Evolutionary conservation across 768 basidiomycete genomes (phyloP).

Genomic region (Tricholoma hemisulphureum): DNA sequence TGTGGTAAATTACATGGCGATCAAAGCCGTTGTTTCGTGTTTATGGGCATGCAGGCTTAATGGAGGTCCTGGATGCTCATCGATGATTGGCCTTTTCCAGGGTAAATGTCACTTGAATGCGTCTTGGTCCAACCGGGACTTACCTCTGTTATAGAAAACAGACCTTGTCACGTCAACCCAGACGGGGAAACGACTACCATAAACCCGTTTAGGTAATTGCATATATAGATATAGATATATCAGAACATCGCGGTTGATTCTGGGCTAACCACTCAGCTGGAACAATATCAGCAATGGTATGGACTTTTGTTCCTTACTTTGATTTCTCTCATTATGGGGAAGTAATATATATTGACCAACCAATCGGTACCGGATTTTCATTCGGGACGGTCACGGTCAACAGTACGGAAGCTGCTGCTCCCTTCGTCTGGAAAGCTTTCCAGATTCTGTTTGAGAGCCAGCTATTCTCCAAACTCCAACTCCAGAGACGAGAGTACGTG

Average conservation of each 20-base stretch:
- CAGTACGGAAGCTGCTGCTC: conserved; percentile 54
- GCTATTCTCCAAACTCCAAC: conserved; percentile 51
- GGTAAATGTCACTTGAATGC: conserved; percentile 31
- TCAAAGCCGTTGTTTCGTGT: background rate
- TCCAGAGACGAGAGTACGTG: conserved; percentile 51
- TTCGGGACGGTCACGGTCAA: conserved; percentile 58
- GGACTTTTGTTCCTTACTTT: conserved; percentile 13
- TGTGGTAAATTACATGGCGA: conserved; percentile 47
- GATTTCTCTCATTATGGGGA: background rate
- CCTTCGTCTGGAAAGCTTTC: conserved; percentile 60
- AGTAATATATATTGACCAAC: conserved; percentile 75
- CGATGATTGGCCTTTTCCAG: conserved; percentile 67
- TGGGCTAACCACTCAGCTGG: conserved; percentile 44
- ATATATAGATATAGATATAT: background rate
- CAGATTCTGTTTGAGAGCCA: conserved; percentile 60
- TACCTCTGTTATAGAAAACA: conserved; percentile 44
- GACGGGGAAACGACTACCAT: conserved; percentile 51
- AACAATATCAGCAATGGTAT: conserved; percentile 65
- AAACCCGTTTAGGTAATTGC: conserved; percentile 60
- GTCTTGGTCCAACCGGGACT: background rate
- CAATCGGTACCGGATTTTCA: conserved; percentile 65
- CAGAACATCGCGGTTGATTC: background rate
- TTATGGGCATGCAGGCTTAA: conserved; percentile 43
- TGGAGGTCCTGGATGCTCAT: conserved; percentile 62
- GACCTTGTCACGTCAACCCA: conserved; percentile 59